These are phyloP conservation scores for Entrophospora sp. DNA, from an alignment of 192 early-diverging fungal species.

Conservation along the genomic window DNA sequence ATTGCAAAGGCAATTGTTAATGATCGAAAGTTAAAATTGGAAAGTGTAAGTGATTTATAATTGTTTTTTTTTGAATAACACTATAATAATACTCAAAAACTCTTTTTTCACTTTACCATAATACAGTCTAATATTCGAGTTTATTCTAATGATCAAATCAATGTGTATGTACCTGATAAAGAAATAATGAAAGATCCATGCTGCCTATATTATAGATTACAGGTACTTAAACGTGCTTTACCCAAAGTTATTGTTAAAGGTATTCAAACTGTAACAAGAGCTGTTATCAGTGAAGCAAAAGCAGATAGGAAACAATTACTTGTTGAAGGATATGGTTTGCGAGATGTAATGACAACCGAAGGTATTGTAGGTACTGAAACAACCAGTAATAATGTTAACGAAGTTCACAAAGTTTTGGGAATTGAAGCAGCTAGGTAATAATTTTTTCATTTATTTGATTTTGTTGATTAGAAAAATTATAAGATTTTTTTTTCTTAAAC, in stretches of 20 bases:
- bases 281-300: conserved; percentile 70
- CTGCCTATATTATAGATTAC: conserved; percentile 68
- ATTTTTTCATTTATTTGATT: conserved; percentile 8
- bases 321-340: conserved; percentile 89
- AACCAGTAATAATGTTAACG: conserved; percentile 86
- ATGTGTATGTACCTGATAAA: conserved; percentile 55
- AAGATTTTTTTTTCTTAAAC: neutral
- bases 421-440: conserved; percentile 85
- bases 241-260: conserved; percentile 84
- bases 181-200: too few relatives aligned
- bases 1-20: conserved; percentile 70
- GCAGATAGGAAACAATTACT: conserved; percentile 56
- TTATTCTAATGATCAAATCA: conserved; percentile 37
- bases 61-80: too few relatives aligned
- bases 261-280: conserved; percentile 66
- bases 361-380: conserved; percentile 73
- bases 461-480: neutral
- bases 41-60: conserved; percentile 34
- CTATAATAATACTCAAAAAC: too few relatives aligned
- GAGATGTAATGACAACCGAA: conserved; percentile 89
- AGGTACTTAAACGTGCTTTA: conserved; percentile 73
- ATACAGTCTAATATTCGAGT: neutral
- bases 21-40: conserved; percentile 83
- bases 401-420: conserved; percentile 79
- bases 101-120: too few relatives aligned